A percentile compares a stretch with the other conserved stretches of the same genome.
Evolutionary conservation across 352 stramenopile genomes (phyloP).

Genomic region (Peronospora tabacina): DNA sequence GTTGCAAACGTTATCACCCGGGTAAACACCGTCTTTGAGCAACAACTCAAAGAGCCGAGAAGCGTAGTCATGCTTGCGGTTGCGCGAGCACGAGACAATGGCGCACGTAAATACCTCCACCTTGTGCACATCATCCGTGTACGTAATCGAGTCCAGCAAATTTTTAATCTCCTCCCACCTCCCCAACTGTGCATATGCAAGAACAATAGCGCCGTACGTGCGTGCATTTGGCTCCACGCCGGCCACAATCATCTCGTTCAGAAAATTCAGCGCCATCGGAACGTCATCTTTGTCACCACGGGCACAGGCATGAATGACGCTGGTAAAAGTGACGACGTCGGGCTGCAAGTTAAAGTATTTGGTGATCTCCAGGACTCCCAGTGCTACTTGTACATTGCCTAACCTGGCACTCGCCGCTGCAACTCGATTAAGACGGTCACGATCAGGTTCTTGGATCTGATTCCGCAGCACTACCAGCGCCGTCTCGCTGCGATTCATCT

Average conservation of each 20-base stretch:
- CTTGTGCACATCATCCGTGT: constrained; percentile 46
- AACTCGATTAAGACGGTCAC: constrained; percentile 52
- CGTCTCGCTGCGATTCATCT: constrained; percentile 54
- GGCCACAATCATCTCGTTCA: constrained; percentile 69
- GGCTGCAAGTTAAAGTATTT: constrained; percentile 56
- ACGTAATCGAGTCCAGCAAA: constrained; percentile 51
- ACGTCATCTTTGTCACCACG: constrained; percentile 44
- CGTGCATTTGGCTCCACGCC: constrained; percentile 55
- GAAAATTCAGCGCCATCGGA: constrained; percentile 44
- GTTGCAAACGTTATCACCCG: constrained; percentile 66
- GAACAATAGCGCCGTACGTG: constrained; percentile 65
- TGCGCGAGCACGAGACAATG: constrained; percentile 72
- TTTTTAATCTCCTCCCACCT: constrained; percentile 63
- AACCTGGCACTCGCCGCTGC: constrained; percentile 56
- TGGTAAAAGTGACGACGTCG: constrained; percentile 74
- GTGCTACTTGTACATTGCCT: constrained; percentile 54
- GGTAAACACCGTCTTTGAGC: constrained; percentile 57
- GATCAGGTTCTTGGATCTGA: constrained; percentile 52
- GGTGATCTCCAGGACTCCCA: constrained; percentile 64
- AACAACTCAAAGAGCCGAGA: constrained; percentile 57
- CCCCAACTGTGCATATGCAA: constrained; percentile 62
- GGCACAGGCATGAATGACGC: constrained; percentile 71
- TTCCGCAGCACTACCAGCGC: constrained; percentile 54
- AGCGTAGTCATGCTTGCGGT: constrained; percentile 54
- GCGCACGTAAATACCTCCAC: constrained; percentile 59